A percentile compares a stretch with the other conserved stretches of the same genome.
phyloP scores from a whole-genome alignment of 2,329 filamentous ascomycete species.

The Botrytis hyacinthi region DNA sequence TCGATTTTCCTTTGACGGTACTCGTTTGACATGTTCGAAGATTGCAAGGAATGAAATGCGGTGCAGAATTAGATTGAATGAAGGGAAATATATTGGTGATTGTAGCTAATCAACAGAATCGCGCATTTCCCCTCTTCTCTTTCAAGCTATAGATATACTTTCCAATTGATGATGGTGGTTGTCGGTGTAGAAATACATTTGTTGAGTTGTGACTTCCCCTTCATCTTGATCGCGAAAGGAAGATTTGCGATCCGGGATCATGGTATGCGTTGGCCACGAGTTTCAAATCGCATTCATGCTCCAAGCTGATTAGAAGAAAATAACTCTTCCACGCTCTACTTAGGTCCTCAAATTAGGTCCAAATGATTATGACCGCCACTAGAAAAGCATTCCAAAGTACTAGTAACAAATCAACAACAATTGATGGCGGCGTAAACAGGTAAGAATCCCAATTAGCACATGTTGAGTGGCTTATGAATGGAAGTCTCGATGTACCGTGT shows the following conservation, averaged over 20 bases:
- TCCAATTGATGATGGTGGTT: not conserved
- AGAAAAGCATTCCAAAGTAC: constrained; percentile 1
- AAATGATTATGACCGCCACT: not conserved
- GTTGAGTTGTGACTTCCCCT: not conserved
- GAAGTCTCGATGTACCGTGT: constrained; percentile 1
- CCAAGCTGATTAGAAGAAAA: constrained; percentile 27
- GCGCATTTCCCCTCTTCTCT: not conserved
- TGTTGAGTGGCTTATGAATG: constrained; percentile 1
- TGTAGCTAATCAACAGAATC: not conserved
- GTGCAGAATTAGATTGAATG: not conserved
- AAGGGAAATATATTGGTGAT: not conserved
- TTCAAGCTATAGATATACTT: not conserved
- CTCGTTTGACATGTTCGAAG: constrained; percentile 20
- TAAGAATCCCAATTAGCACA: not conserved
- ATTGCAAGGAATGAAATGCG: not conserved
- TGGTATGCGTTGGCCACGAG: constrained; percentile 37
- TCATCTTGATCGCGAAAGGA: constrained; percentile 20
- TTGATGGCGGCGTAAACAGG: constrained; percentile 2
- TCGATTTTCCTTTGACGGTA: constrained; percentile 21
- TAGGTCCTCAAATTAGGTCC: not conserved
- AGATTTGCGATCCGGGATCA: constrained; percentile 32
- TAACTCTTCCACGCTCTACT: not conserved
- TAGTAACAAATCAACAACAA: not conserved
- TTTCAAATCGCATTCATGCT: constrained; percentile 37
- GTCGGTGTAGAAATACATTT: constrained; percentile 1